phyloP scores from a whole-genome alignment of 148 eudicot species.

The Pharnaceum exiguum region DNA sequence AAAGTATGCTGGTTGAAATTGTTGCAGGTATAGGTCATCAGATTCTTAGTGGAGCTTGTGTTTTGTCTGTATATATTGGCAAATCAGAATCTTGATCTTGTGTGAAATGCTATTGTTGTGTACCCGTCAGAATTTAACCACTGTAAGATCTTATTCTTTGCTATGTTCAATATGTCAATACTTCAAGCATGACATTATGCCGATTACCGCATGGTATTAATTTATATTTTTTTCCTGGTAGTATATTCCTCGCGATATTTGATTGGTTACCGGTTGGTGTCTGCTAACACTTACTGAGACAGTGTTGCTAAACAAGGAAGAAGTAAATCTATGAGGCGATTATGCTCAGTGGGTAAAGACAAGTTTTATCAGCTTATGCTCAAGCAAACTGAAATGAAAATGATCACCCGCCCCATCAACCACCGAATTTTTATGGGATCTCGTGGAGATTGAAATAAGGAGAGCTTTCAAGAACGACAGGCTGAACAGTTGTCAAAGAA shows the following conservation, averaged over 20 bases:
- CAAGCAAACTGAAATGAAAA: not conserved
- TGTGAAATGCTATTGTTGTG: slow-evolving; percentile 36
- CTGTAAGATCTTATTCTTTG: slow-evolving; percentile 40
- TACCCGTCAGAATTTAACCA: slow-evolving; percentile 32
- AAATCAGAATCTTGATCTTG: slow-evolving; percentile 74
- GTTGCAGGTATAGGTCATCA: slow-evolving; percentile 29
- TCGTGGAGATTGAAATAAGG: slow-evolving; percentile 37
- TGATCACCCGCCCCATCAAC: slow-evolving; percentile 43
- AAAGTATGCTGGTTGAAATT: slow-evolving; percentile 29
- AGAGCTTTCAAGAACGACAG: slow-evolving; percentile 29
- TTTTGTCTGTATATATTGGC: slow-evolving; percentile 37
- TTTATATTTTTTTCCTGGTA: not conserved
- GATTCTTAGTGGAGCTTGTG: slow-evolving; percentile 34
- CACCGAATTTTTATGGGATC: slow-evolving; percentile 65
- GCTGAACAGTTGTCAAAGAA: slow-evolving; percentile 66
- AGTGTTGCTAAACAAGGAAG: not conserved
- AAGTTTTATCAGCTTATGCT: not conserved
- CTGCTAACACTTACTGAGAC: slow-evolving; percentile 1
- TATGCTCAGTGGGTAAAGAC: slow-evolving; percentile 8
- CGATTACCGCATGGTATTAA: not conserved
- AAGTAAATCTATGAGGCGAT: slow-evolving; percentile 1
- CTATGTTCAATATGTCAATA: slow-evolving; percentile 1
- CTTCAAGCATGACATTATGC: slow-evolving; percentile 3
- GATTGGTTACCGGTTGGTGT: slow-evolving; percentile 11
- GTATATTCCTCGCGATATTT: slow-evolving; percentile 5